Base-by-base conservation (phyloP, 179 eudicot species). In the Sideroxylon spinosum region DNA sequence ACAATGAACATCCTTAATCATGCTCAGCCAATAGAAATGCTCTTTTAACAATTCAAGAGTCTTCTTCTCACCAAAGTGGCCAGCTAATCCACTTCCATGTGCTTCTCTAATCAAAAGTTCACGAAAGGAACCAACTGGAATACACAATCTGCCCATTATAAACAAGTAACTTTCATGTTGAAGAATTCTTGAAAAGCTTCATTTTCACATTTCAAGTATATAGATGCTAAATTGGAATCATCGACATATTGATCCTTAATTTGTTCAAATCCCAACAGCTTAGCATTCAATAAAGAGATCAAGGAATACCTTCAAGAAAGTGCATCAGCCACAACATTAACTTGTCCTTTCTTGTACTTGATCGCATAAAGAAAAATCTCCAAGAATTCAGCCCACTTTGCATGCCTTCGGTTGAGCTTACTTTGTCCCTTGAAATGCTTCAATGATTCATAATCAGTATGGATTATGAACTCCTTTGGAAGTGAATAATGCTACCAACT, bases 301-400 rank as follows among this genome's bases (percentile, higher is more conserved):
- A 74, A 50, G 10, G 32, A 11, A 59, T 74, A 55, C 0, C 48
- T 60, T 4, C 76, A 0, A 0, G 44, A 55, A 8, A 73, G 14
- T 0, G 68, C 78, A 61, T 82, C 22, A 5, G 32, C 78, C 4
- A 82, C 71, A 2, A 37, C 19, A 6, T 78, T 82, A 3, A 48
- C 37, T 14, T 49, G 62, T 2, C 75, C 22, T 12, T 12, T 8
- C 26, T 81, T 81, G 61, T 82, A 46, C 65, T 78, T 74, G 1
- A 73, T 28, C 1, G 59, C n/a, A 59, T 53, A 74, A 12, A 61
- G 49, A 56, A 73, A 81, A 0, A 62, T 14, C 37, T 66, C n/a
- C 2, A 78, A 5, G 28, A 72, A 82, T n/a, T 73, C 55, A 3
- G 46, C 73, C 82, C 79, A 78, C 29, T 60, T 78, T 8, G 67